phyloP scores from a whole-genome alignment of 1,284 basidiomycete species.

The Cryptococcus jaspeensis region DNA sequence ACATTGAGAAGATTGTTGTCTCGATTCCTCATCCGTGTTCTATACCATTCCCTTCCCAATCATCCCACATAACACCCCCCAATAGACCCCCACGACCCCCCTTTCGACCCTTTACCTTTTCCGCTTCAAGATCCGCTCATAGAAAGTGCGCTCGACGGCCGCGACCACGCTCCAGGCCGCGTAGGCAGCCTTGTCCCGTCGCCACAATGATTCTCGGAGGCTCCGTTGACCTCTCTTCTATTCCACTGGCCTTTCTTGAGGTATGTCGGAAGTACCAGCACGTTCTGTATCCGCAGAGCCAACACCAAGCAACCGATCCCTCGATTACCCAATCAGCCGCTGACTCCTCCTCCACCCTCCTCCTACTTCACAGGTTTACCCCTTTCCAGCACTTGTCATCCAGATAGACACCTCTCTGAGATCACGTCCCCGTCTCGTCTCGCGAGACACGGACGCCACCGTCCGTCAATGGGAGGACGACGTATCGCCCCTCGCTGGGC shows the following conservation, averaged over 20 bases:
- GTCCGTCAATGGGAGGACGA: conserved; percentile 23
- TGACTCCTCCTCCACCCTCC: not conserved
- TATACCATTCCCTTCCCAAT: no score
- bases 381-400: conserved; percentile 35
- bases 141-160: no score
- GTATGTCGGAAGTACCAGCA: conserved; percentile 25
- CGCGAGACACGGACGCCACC: conserved; percentile 40
- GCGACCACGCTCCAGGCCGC: no score
- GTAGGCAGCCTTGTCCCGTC: not conserved
- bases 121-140: no score
- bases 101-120: no score
- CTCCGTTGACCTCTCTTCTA: conserved; percentile 18
- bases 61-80: no score
- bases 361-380: conserved; percentile 28
- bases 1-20: no score
- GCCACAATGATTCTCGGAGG: not conserved
- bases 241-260: conserved; percentile 36
- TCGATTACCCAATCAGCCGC: no score
- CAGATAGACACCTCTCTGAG: conserved; percentile 11
- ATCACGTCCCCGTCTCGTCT: conserved; percentile 22
- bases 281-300: not conserved
- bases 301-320: not conserved
- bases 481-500: conserved; percentile 22
- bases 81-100: no score
- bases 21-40: no score